Evolutionary conservation across 2,329 filamentous ascomycete species (phyloP).

Genomic region (Aspergillus pseudonomiae): DNA sequence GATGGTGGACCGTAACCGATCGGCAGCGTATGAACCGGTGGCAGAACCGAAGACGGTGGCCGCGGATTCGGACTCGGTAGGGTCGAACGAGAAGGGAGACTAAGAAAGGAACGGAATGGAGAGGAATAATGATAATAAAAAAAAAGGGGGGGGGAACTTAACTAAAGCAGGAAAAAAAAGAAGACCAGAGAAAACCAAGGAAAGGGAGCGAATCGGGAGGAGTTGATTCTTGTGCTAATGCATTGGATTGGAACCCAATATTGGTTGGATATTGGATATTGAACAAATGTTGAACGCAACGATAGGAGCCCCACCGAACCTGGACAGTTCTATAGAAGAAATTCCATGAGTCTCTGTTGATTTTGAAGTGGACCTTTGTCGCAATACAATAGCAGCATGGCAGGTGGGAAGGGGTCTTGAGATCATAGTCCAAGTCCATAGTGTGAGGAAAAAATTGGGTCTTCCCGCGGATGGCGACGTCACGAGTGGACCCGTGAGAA

Average conservation of each 20-base stretch:
- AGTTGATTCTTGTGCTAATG: not conserved
- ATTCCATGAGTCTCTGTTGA: not conserved
- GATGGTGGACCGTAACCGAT: conserved; percentile 22
- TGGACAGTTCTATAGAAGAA: not conserved
- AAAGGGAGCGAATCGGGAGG: not conserved
- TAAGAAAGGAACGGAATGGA: not conserved
- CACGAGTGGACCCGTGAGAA: not conserved
- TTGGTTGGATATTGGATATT: not conserved
- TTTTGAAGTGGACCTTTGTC: not conserved
- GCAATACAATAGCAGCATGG: not conserved
- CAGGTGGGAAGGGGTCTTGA: not conserved
- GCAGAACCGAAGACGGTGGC: conserved; percentile 7
- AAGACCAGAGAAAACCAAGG: not conserved
- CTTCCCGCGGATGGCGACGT: conserved; percentile 7
- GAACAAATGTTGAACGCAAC: not conserved
- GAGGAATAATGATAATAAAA: not conserved
- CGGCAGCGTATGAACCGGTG: not conserved
- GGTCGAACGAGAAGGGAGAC: not conserved
- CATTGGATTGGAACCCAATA: not conserved
- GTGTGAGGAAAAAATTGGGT: conserved; percentile 4
- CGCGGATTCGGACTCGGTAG: conserved; percentile 13
- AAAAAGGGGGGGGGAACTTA: not conserved
- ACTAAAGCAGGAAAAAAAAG: not conserved
- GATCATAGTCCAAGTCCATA: not conserved
- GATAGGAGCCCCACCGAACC: not conserved